Conservation (phyloP, 78 protist genomes). For the slime mould (Dictyostelium discoideum) region DNA sequence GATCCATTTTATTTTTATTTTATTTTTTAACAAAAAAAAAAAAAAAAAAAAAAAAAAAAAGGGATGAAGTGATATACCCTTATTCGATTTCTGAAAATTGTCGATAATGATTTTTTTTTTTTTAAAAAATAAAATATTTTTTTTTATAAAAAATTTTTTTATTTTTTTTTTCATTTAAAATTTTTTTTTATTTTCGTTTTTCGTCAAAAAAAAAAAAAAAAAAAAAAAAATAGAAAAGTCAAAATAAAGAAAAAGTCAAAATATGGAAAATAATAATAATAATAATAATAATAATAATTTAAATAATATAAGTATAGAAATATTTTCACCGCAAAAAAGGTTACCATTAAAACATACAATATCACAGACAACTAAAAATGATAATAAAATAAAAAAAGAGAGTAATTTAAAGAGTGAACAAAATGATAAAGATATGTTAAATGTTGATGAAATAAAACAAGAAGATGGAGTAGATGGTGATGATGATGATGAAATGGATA, state of each 20-base stretch:
- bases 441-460: neutral
- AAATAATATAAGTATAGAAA: slow-evolving; percentile 62
- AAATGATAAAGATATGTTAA: neutral
- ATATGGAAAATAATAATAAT: neutral
- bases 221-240: neutral
- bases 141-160: no score
- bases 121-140: no score
- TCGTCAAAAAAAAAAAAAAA: neutral
- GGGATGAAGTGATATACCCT: no score
- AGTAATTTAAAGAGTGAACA: neutral
- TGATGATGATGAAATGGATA: neutral
- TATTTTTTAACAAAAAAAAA: no score
- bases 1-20: neutral
- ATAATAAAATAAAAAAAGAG: neutral
- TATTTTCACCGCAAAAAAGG: slow-evolving; percentile 72
- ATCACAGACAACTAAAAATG: neutral
- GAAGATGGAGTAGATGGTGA: neutral
- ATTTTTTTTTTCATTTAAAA: no score
- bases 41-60: no score
- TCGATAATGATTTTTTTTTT: no score
- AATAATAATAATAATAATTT: slow-evolving; percentile 8
- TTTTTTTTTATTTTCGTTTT: neutral
- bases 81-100: no score
- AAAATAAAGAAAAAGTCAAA: neutral
- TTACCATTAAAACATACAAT: slow-evolving; percentile 31